phyloP scores from a whole-genome alignment of 192 early-diverging fungal genomes.

The Backusella morwellensis region DNA sequence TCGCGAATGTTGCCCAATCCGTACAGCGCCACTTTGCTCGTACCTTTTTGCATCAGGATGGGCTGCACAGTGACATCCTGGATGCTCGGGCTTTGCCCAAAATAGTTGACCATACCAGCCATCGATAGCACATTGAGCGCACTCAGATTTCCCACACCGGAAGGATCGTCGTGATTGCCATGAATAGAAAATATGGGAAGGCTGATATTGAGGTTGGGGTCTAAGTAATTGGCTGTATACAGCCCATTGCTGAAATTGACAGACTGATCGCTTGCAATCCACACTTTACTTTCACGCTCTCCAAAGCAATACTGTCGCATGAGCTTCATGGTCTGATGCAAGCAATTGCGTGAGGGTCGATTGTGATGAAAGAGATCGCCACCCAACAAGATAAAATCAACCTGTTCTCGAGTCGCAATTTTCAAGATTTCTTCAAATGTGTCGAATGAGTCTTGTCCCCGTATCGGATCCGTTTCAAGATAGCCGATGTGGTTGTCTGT shows the following conservation, averaged over 20 bases:
- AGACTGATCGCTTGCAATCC: constrained; percentile 75
- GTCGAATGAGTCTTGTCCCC: constrained; percentile 79
- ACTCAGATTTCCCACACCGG: constrained; percentile 78
- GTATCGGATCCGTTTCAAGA: constrained; percentile 84
- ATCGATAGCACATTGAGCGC: constrained; percentile 81
- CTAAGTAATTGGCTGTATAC: constrained; percentile 78
- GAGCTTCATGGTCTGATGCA: constrained; percentile 69
- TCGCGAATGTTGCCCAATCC: constrained; percentile 94
- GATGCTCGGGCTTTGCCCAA: constrained; percentile 70
- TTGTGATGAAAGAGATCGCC: constrained; percentile 98
- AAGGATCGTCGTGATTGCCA: constrained; percentile 96
- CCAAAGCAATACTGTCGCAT: constrained; percentile 70
- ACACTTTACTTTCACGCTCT: constrained; percentile 60
- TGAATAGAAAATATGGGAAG: constrained; percentile 95
- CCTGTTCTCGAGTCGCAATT: constrained; percentile 63
- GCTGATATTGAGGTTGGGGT: constrained; percentile 81
- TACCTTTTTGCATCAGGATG: constrained; percentile 79
- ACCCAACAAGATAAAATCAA: constrained; percentile 90
- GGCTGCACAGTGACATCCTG: constrained; percentile 81
- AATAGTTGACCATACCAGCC: constrained; percentile 90
- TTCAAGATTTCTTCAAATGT: constrained; percentile 90
- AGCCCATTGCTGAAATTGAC: constrained; percentile 69
- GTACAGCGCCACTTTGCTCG: constrained; percentile 75
- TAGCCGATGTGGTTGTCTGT: constrained; percentile 97
- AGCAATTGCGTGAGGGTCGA: constrained; percentile 76